phyloP scores from a whole-genome alignment of 306 rosid species.

The Corylus americana region DNA sequence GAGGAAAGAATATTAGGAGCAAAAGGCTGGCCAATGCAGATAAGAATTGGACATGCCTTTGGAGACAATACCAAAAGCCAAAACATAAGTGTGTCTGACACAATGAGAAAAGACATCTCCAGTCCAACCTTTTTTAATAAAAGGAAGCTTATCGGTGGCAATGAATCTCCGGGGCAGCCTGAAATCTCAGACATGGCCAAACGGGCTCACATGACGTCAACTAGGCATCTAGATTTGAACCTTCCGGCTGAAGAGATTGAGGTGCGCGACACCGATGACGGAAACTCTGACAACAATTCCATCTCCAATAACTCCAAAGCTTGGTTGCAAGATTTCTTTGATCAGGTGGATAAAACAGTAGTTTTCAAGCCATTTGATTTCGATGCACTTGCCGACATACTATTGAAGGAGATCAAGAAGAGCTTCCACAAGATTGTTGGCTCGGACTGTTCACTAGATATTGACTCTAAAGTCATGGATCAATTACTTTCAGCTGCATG shows the following conservation, averaged over 20 bases:
- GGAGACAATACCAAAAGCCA: constrained; percentile 38
- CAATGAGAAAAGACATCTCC: constrained; percentile 33
- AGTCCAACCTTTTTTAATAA: constrained; percentile 53
- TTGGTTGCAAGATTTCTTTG: constrained; percentile 69
- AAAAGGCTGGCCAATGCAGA: constrained; percentile 52
- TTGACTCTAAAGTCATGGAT: constrained; percentile 60
- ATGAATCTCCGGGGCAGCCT: constrained; percentile 43
- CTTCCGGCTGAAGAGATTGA: constrained; percentile 77
- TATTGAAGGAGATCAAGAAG: constrained; percentile 45
- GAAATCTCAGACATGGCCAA: constrained; percentile 50
- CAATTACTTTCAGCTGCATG: constrained; percentile 73
- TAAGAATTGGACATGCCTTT: constrained; percentile 45
- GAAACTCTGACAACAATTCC: constrained; percentile 41
- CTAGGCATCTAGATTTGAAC: constrained; percentile 71
- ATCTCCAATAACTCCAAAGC: constrained; percentile 42
- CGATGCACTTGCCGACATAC: constrained; percentile 56
- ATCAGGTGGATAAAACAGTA: constrained; percentile 60
- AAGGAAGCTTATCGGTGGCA: constrained; percentile 59
- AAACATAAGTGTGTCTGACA: constrained; percentile 35
- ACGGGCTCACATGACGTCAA: constrained; percentile 64
- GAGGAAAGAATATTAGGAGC: constrained; percentile 66
- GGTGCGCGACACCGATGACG: constrained; percentile 33
- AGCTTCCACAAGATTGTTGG: constrained; percentile 54
- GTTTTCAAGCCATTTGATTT: constrained; percentile 73
- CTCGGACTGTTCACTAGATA: constrained; percentile 46